Evolutionary conservation across 2,329 filamentous ascomycete genomes (phyloP), one percentile per base, ranked within the genome.

Genomic region (Teratosphaeria gauchensis): DNA sequence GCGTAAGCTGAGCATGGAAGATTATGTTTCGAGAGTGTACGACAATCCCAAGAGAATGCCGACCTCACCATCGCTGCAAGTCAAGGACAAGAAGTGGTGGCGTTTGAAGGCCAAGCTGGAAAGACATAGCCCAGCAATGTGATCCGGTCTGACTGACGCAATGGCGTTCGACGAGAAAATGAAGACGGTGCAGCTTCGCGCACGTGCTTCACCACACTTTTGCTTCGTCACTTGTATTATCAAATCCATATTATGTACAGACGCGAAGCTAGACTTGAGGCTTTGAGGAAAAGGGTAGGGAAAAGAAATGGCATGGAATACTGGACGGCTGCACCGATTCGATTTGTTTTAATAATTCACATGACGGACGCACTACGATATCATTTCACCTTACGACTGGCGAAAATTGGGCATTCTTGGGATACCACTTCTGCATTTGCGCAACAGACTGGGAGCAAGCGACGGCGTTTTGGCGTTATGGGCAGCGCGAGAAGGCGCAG

Each of bases 21-120:
- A 51, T 54, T 64, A 65, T 28, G 66, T 12, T 60, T 21, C 64
- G 16, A 48, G 65, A 4, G 53, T 60, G 16, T 38, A 58, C 19
- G 63, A 67, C n/a, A 35, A 59, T 7, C 62, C 60, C 24, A 48
- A 21, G 42, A 19, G 42, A 21, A 48, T 48, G n/a, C 42, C 16
- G n/a, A 19, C 42, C 16, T 48, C 42, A 21, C 42, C 19, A 9
- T n/a, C 19, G 16, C 42, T n/a, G 42, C 42, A 48, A 16, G 42
- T 48, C n/a, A 48, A 48, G 42, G 42, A 48, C 16, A 48, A 24
- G 42, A 48, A 21, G 19, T 48, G 42, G 42, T 48, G 42, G 42
- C 42, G 42, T 19, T 48, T 48, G 3, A 48, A 48, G 42, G 19
- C 42, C 42, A 48, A 48, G 9, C 4, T 9, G 42, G 42, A 48